phyloP scores from a whole-genome alignment of 805 yeast genomes.

The Yamadazyma olivae region DNA sequence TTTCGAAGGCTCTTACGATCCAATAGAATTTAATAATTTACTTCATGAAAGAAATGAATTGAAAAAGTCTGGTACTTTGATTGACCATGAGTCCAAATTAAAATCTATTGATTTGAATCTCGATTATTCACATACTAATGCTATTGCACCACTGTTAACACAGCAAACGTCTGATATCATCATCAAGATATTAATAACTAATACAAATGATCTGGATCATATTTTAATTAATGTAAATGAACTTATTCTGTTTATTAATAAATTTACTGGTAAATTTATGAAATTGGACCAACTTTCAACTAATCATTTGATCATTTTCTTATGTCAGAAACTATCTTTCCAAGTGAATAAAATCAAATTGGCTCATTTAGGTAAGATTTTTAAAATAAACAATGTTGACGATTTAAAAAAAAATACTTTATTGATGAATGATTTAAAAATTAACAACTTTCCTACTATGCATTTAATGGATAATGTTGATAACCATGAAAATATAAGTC shows the following conservation, averaged over 20 bases:
- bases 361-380: conserved; percentile 13
- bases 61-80: conserved; percentile 12
- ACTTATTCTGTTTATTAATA: neutral
- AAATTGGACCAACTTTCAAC: conserved; percentile 1
- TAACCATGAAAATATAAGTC: neutral
- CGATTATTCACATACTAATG: too few species aligned
- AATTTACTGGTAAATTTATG: neutral
- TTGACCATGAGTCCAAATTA: conserved; percentile 3
- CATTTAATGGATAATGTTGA: conserved; percentile 5
- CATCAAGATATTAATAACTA: neutral
- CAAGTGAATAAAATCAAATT: conserved; percentile 5
- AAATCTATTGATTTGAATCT: neutral
- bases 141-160: neutral
- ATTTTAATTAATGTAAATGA: neutral
- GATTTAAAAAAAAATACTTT: conserved; percentile 2
- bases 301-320: conserved; percentile 10
- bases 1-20: conserved; percentile 1
- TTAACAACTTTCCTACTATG: conserved; percentile 10
- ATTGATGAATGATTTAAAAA: conserved; percentile 7
- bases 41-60: conserved; percentile 9
- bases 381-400: conserved; percentile 1
- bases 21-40: conserved; percentile 8
- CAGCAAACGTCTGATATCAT: neutral
- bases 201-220: neutral
- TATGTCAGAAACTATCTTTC: conserved; percentile 1